A percentile compares a stretch with the other conserved stretches of the same genome.
phyloP scores from a whole-genome alignment of 202 grass and related monocot species.

The Panicum virgatum region DNA sequence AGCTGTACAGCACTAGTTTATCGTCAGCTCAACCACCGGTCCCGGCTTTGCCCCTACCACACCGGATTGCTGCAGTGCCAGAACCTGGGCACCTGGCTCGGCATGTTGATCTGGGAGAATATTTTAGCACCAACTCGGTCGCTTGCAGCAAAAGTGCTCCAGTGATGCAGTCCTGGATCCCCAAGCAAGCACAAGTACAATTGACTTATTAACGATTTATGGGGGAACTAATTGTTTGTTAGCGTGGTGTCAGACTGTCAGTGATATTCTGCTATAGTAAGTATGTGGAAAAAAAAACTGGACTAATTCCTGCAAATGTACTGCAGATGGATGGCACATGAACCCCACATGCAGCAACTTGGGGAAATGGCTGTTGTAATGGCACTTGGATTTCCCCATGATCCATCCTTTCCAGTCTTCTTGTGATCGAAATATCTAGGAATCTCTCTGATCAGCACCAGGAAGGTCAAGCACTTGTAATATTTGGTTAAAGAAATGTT shows the following conservation, averaged over 20 bases:
- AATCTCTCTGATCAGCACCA: constrained; percentile 21
- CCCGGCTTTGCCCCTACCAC: constrained; percentile 20
- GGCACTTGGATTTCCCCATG: constrained; percentile 34
- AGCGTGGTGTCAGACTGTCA: not conserved
- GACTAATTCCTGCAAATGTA: constrained; percentile 1
- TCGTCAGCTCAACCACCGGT: constrained; percentile 51
- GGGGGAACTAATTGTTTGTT: not conserved
- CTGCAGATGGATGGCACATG: constrained; percentile 23
- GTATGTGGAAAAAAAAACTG: not conserved
- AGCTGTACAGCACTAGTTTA: constrained; percentile 53
- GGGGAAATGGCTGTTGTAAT: constrained; percentile 14
- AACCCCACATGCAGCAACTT: constrained; percentile 40
- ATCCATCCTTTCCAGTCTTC: constrained; percentile 1
- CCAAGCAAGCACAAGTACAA: constrained; percentile 29
- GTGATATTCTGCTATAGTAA: not conserved
- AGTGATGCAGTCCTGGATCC: constrained; percentile 37
- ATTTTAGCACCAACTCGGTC: constrained; percentile 37
- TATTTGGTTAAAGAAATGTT: not conserved
- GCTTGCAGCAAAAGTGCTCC: constrained; percentile 38
- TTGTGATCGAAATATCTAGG: constrained; percentile 3
- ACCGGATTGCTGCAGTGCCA: not conserved
- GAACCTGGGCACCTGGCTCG: not conserved
- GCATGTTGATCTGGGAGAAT: constrained; percentile 31
- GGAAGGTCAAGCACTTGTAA: constrained; percentile 33
- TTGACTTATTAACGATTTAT: constrained; percentile 14